phyloP scores from a whole-genome alignment of 2,329 filamentous ascomycete genomes.

The Neoscytalidium dimidiatum region DNA sequence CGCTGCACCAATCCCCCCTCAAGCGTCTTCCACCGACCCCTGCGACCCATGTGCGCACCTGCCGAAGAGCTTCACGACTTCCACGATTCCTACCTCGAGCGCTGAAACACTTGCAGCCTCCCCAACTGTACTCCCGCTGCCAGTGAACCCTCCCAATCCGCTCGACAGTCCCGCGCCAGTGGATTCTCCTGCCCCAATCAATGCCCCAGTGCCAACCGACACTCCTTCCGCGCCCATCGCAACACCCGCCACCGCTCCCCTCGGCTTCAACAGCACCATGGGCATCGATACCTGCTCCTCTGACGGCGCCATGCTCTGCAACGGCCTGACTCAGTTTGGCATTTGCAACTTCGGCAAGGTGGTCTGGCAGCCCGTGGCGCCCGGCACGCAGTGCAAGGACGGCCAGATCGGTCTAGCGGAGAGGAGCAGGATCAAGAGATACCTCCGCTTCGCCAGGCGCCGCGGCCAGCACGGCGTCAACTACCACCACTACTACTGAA shows the following conservation, averaged over 20 bases:
- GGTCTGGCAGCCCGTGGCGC: constrained; percentile 29
- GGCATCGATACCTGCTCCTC: neutral
- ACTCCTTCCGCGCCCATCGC: neutral
- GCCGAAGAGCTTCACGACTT: neutral
- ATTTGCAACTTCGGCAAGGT: constrained; percentile 24
- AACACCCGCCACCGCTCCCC: neutral
- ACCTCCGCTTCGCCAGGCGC: neutral
- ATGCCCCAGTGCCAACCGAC: no score
- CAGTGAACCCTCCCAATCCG: neutral
- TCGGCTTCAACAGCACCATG: neutral
- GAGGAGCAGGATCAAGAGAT: no score
- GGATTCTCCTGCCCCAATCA: no score
- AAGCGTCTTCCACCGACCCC: neutral
- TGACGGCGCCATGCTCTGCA: constrained; percentile 22
- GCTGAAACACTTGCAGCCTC: neutral
- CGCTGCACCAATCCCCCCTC: neutral
- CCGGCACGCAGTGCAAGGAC: constrained; percentile 37
- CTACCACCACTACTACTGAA: no score
- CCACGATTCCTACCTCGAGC: neutral
- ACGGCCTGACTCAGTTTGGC: constrained; percentile 21
- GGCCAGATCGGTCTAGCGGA: constrained; percentile 29
- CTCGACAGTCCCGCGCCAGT: no score
- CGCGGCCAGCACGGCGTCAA: neutral
- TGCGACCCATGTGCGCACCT: neutral
- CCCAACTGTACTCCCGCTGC: neutral